These are phyloP conservation scores for Fusarium armeniacum DNA, from an alignment of 2,329 filamentous ascomycete genomes.

Conservation along the genomic window DNA sequence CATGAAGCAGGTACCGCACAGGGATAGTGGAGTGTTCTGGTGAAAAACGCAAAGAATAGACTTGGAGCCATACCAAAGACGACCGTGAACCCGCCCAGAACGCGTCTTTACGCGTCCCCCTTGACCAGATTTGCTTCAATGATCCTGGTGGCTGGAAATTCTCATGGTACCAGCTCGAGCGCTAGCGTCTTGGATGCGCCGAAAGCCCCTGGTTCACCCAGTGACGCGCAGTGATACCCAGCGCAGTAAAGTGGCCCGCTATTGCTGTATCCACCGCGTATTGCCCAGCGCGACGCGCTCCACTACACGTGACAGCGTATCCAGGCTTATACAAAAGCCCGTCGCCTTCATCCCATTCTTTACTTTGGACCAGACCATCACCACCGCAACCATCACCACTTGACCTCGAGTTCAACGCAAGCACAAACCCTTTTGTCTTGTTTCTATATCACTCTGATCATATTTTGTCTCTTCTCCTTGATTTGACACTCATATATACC, in stretches of 20 bases:
- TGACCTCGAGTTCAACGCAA: conserved; percentile 39
- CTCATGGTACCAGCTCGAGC: conserved; percentile 33
- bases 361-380: conserved; percentile 44
- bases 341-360: conserved; percentile 49
- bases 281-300: conserved; percentile 55
- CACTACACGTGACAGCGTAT: conserved; percentile 57
- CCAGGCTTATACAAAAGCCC: conserved; percentile 57
- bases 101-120: conserved; percentile 47
- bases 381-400: conserved; percentile 50
- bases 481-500: conserved; percentile 28
- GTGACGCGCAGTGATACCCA: conserved; percentile 43
- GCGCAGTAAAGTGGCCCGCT: conserved; percentile 45
- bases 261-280: conserved; percentile 41
- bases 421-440: conserved; percentile 33
- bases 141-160: conserved; percentile 44
- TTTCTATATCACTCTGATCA: conserved; percentile 34
- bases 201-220: conserved; percentile 42
- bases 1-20: conserved; percentile 29
- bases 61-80: conserved; percentile 35
- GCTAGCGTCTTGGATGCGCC: conserved; percentile 41
- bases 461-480: conserved; percentile 1
- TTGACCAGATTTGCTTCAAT: conserved; percentile 31
- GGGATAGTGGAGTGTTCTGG: conserved; percentile 20
- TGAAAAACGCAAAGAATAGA: conserved; percentile 27
- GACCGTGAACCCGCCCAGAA: conserved; percentile 38